These are phyloP conservation scores for Colletotrichum plurivorum DNA, from an alignment of 2,329 filamentous ascomycete genomes.

Conservation along the genomic window DNA sequence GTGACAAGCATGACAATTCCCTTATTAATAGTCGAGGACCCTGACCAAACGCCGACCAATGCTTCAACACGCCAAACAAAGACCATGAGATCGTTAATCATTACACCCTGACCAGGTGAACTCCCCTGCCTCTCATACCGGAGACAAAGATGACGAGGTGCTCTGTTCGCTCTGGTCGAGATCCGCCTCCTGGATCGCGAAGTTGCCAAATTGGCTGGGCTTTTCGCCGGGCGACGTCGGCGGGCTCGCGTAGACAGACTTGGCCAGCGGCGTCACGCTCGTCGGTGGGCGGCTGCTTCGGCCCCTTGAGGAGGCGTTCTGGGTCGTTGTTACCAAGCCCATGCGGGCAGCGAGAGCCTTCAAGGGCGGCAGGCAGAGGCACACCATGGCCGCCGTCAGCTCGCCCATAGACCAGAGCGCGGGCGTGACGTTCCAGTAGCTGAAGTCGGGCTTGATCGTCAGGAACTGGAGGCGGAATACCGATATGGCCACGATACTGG, in stretches of 20 bases:
- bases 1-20: not conserved
- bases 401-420: conserved; percentile 44
- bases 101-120: not conserved
- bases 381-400: conserved; percentile 42
- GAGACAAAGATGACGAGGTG: conserved; percentile 6
- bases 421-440: conserved; percentile 43
- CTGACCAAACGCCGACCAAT: not conserved
- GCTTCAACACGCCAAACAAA: not conserved
- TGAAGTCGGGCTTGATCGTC: conserved; percentile 36
- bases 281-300: not conserved
- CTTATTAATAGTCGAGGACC: not conserved
- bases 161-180: not conserved
- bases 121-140: conserved; percentile 8
- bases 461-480: conserved; percentile 44
- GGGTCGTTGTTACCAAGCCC: not conserved
- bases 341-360: conserved; percentile 24
- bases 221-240: conserved; percentile 12
- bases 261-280: not conserved
- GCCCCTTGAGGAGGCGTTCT: not conserved
- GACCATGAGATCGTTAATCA: conserved; percentile 8
- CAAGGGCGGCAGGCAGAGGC: conserved; percentile 44
- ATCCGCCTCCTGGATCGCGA: conserved; percentile 8
- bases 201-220: conserved; percentile 8
- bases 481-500: conserved; percentile 45
- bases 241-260: not conserved